Base-by-base conservation (phyloP, 306 rosid genomes). In the Vicia sativa region DNA sequence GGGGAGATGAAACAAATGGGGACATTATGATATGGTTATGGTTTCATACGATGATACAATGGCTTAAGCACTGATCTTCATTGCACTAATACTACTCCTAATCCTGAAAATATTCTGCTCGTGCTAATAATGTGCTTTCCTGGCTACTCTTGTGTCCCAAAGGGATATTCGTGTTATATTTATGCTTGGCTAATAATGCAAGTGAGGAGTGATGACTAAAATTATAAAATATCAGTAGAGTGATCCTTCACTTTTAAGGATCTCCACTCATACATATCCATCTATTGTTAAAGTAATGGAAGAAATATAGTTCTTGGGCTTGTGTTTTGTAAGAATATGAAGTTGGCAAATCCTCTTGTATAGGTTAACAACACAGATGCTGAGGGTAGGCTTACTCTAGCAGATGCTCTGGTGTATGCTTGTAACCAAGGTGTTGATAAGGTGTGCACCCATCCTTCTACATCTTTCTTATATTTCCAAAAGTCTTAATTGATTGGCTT, bases 331-430 rank as follows among this genome's bases (percentile, higher is more conserved):
- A 42, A 57, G 14, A 26, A 15, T 74, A 12, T 70, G 62, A 54
- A 66, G 11, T 73, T 38, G 53, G 39, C 19, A 41, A 75, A 70
- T 77, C 75, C 60, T 71, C 67, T 50, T 44, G 13, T 60, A 54
- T 77, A 95, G 99, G 99, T 95, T 71, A 95, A 95, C 77, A 95
- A 95, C 89, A 95, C 97, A 12, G 99, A 95, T 84, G 99, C 99
- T 68, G 99, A 95, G 82, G 99, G 99, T 57, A 88, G 97, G 74
- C 96, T 95, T 76, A 95, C 99, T 50, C 84, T 95, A 59, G 99
- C 99, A 62, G 99, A 95, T 71, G 96, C 99, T 41, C 81, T 95
- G 82, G 86, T 90, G 31, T 95, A 95, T 82, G 86, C 99, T 62
- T 90, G 96, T 79, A 90, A 95, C 82, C 99, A 90, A 84, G 99